These are phyloP conservation scores for Vigna mungo DNA, from an alignment of 306 rosid species.

Conservation along the genomic window DNA sequence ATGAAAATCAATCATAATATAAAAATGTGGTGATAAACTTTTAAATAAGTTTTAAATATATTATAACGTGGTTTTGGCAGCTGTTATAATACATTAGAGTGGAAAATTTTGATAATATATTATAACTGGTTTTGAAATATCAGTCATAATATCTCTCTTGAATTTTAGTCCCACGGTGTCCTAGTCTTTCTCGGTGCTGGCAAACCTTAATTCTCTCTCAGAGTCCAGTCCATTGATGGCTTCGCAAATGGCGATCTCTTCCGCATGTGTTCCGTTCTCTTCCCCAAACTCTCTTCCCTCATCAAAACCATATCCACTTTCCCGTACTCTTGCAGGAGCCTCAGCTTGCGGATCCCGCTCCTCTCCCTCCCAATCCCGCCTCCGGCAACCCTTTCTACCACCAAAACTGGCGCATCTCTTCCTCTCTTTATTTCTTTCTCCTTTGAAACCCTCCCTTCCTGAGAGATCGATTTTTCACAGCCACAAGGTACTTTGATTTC, in stretches of 20 bases:
- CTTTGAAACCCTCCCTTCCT: background rate
- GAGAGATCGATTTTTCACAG: background rate
- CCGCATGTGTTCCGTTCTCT: conserved; percentile 60
- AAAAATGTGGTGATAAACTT: no score
- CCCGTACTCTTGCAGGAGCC: conserved; percentile 74
- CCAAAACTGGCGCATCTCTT: conserved; percentile 81
- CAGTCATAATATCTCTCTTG: no score
- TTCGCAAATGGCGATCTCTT: conserved; percentile 73
- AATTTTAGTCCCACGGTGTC: no score
- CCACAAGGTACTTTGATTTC: background rate
- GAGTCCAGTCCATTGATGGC: conserved; percentile 59
- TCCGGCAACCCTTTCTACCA: conserved; percentile 82
- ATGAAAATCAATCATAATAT: no score
- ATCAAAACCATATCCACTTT: conserved; percentile 68
- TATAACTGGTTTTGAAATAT: no score
- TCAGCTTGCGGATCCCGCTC: conserved; percentile 63
- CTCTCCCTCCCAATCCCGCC: conserved; percentile 94
- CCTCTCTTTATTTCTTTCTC: background rate
- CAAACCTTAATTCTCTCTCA: conserved; percentile 41
- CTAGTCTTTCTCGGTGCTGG: no score
- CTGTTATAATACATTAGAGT: no score
- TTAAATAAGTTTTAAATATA: no score
- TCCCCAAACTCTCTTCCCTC: no score
- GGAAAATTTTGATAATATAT: no score
- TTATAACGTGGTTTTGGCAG: no score